Percentiles rank a stretch among this genome's conserved stretches.
These are phyloP conservation scores for Pichia kluyveri DNA, from an alignment of 805 yeast species.

Conservation along the genomic window DNA sequence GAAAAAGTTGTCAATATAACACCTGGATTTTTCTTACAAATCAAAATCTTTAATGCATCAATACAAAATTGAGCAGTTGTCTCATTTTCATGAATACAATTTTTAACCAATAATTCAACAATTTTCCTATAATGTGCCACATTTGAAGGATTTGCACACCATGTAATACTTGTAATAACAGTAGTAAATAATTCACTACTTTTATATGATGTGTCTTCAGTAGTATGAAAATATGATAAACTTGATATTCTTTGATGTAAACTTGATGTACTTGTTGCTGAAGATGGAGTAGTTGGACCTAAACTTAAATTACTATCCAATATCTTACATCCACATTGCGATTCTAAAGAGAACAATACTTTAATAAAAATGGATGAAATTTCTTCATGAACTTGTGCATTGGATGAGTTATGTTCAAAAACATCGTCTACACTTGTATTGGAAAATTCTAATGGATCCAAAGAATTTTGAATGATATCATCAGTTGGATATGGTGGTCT, in stretches of 20 bases:
- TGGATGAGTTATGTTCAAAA: slow-evolving; percentile 35
- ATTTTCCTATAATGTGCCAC: slow-evolving; percentile 43
- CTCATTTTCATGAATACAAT: slow-evolving; percentile 58
- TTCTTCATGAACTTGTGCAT: slow-evolving; percentile 57
- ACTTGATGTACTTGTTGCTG: slow-evolving; percentile 16
- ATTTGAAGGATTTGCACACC: slow-evolving; percentile 38
- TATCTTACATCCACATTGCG: slow-evolving; percentile 38
- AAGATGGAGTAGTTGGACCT: slow-evolving; percentile 13
- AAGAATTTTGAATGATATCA: slow-evolving; percentile 28
- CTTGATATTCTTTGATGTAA: slow-evolving; percentile 31
- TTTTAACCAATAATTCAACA: slow-evolving; percentile 70
- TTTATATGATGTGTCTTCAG: slow-evolving; percentile 21
- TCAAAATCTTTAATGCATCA: slow-evolving; percentile 54
- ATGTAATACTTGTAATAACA: slow-evolving; percentile 64
- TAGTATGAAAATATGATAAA: slow-evolving; percentile 26
- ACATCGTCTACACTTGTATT: slow-evolving; percentile 28
- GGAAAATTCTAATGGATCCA: slow-evolving; percentile 27
- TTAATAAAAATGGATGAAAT: slow-evolving; percentile 49
- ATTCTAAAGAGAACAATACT: slow-evolving; percentile 52
- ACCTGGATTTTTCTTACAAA: slow-evolving; percentile 61
- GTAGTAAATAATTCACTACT: slow-evolving; percentile 60
- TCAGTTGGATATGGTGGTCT: slow-evolving; percentile 71
- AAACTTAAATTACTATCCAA: slow-evolving; percentile 10
- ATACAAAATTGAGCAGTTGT: slow-evolving; percentile 58
- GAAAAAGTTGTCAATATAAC: slow-evolving; percentile 67